Evolutionary conservation across 2,329 filamentous ascomycete species (phyloP).

Genomic region (Byssochlamys sp.): DNA sequence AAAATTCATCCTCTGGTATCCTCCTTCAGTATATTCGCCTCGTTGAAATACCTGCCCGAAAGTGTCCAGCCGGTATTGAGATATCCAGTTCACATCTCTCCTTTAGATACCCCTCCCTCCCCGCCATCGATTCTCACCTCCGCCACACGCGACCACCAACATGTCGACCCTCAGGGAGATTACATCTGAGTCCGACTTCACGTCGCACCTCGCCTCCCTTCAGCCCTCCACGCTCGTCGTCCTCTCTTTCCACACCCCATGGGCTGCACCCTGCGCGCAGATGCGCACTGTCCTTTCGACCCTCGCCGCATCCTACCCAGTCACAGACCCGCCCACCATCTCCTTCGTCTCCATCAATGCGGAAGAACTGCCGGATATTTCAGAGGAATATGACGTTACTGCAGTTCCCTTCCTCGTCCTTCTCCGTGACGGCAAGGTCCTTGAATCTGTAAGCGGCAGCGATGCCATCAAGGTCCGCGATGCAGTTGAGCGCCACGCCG

Average conservation of each 20-base stretch:
- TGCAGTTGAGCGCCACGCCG: conserved; percentile 74
- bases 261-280: conserved; percentile 90
- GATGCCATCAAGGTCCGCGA: conserved; percentile 76
- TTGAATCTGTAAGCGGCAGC: conserved; percentile 82
- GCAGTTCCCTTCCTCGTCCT: conserved; percentile 89
- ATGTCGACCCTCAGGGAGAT: conserved; percentile 76
- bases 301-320: conserved; percentile 76
- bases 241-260: conserved; percentile 90
- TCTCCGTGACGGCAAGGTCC: conserved; percentile 60
- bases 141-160: conserved; percentile 13
- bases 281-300: conserved; percentile 80
- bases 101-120: conserved; percentile 23
- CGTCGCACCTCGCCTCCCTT: conserved; percentile 55
- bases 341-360: conserved; percentile 87
- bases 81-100: not conserved
- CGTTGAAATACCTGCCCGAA: not conserved
- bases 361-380: conserved; percentile 84
- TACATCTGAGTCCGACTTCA: conserved; percentile 63
- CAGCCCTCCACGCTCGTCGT: conserved; percentile 64
- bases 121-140: conserved; percentile 1
- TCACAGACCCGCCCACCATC: conserved; percentile 55
- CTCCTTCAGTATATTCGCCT: not conserved
- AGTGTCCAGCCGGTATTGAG: not conserved
- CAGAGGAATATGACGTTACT: conserved; percentile 85
- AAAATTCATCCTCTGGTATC: not conserved